Evolutionary conservation across 106 monocot species (phyloP).

Genomic region (Dendrobium catenatum): DNA sequence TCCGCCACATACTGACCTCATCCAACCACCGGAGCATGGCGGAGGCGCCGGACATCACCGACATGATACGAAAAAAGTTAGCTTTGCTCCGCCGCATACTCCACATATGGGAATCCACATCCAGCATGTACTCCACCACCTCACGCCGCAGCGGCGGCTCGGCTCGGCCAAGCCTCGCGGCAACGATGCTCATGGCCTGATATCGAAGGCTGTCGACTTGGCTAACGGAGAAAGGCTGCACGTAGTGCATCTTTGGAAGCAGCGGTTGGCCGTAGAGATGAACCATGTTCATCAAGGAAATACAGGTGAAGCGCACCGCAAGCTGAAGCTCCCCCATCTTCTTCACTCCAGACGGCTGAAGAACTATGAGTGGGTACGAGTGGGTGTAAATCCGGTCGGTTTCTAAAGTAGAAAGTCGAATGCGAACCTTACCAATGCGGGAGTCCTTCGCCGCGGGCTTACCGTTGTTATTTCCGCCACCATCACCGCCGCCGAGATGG

Average conservation of each 20-base stretch:
- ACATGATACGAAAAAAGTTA: constrained; percentile 65
- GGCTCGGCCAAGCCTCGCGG: constrained; percentile 45
- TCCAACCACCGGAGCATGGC: constrained; percentile 41
- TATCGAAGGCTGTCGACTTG: constrained; percentile 39
- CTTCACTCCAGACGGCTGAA: constrained; percentile 59
- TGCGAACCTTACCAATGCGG: constrained; percentile 55
- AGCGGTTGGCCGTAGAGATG: constrained; percentile 57
- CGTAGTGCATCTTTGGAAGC: constrained; percentile 51
- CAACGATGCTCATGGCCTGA: constrained; percentile 75
- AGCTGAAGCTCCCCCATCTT: constrained; percentile 69
- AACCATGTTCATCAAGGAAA: constrained; percentile 37
- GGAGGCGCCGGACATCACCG: constrained; percentile 35
- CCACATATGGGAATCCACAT: constrained; percentile 76
- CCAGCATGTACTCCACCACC: constrained; percentile 70
- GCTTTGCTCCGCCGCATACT: constrained; percentile 77
- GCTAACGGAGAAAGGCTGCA: constrained; percentile 38
- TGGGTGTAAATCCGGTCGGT: constrained; percentile 56
- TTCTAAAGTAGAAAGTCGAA: constrained; percentile 55
- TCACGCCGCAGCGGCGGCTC: constrained; percentile 59
- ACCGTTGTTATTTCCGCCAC: constrained; percentile 8
- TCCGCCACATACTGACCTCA: constrained; percentile 52
- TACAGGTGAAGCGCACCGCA: constrained; percentile 52
- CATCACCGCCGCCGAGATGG: constrained; percentile 31
- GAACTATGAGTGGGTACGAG: constrained; percentile 47
- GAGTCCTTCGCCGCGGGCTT: constrained; percentile 19